Base-by-base conservation (phyloP, 306 rosid genomes). In the Begonia fuchsioides region DNA sequence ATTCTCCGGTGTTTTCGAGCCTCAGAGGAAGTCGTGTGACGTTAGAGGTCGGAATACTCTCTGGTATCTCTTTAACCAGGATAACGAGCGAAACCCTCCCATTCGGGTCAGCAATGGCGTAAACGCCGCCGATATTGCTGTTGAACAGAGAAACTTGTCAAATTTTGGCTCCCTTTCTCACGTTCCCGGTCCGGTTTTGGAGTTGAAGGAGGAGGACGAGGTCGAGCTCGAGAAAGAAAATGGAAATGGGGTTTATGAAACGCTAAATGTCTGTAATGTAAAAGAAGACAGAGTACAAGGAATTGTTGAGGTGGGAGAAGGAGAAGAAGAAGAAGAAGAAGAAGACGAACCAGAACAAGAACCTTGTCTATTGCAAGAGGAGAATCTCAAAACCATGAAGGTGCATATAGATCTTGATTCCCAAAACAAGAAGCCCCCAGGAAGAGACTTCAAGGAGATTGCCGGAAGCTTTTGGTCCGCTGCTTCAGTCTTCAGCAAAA, bases 391-490 rank as follows among this genome's bases (percentile, higher is more conserved):
- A 68, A 75, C 84, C 11, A 81, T 81, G 93, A 90, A 85, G 70
- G 95, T 84, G 9, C 94, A 90, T 59, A 76, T 90, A 61, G 97
- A 84, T 77, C 93, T 90, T 38, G 95, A 90, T 67, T 73, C 87
- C 0, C 90, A 84, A 44, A 60, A 80, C 1, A 90, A 84, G 77
- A 90, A 81, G 59, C 51, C 62, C 38, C 62, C 90, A 0, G 90
- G 81, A 10, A 73, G 96, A 14, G 96, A 88, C 56, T 76, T 88
- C 15, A 88, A 88, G 47, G 96, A 83, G 66, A 78, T 86, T 9
- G 95, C 95, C 1, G 96, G 96, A 2, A 90, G 97, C 48, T 90
- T 90, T 72, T 90, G 95, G 98, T 79, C 94, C 0, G 98, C 98
- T 0, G 98, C 98, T 8, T 90, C 98, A 5, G 98, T 90, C 9